Evolutionary conservation across 1,139 yeast genomes (phyloP).

Genomic region (Tardiomyces digboiensis): DNA sequence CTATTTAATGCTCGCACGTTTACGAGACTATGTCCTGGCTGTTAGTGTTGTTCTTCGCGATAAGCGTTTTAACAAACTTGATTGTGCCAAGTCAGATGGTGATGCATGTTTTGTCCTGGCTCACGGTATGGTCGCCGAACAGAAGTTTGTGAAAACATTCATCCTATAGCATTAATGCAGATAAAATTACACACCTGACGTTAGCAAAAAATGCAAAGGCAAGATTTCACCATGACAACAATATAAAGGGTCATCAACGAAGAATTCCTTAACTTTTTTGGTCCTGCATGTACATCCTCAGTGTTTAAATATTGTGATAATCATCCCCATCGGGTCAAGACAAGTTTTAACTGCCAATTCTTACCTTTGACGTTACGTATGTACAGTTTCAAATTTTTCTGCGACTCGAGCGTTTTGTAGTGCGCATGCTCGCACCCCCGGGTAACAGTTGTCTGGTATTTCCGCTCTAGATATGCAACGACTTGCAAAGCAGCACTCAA

Average conservation of each 20-base stretch:
- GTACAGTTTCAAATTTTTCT: neutral
- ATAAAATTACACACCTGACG: no score
- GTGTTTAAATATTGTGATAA: conserved; percentile 18
- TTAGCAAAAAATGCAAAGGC: neutral
- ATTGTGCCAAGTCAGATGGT: conserved; percentile 60
- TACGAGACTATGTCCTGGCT: no score
- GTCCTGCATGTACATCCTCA: conserved; percentile 67
- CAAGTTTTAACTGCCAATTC: neutral
- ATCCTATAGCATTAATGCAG: no score
- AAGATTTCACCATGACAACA: neutral
- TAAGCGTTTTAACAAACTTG: conserved; percentile 1
- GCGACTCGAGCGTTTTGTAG: neutral
- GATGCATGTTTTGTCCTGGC: conserved; percentile 76
- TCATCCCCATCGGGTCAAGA: conserved; percentile 9
- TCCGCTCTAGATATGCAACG: no score
- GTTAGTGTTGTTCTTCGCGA: neutral
- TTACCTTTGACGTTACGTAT: neutral
- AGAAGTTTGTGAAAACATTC: conserved; percentile 29
- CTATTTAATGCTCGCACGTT: no score
- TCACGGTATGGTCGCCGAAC: conserved; percentile 48
- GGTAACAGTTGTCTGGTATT: no score
- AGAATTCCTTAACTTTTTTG: conserved; percentile 48
- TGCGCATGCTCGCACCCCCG: no score
- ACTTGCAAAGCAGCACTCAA: no score
- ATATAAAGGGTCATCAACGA: conserved; percentile 52